Evolutionary conservation across 257 asterid genomes (phyloP).

Genomic region (Solanum dulcamara): DNA sequence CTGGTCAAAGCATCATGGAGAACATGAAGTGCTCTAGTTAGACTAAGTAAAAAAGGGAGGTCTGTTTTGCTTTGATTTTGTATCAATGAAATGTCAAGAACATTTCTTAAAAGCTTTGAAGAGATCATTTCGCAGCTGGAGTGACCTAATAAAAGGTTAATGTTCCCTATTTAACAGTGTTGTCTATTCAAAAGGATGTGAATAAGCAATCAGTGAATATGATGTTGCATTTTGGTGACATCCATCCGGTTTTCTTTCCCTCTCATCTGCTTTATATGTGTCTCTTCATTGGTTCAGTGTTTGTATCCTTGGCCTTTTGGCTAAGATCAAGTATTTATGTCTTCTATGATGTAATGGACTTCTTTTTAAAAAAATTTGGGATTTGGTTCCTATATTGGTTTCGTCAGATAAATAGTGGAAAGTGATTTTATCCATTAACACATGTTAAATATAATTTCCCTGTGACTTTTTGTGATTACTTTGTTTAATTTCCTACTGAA

Average conservation of each 20-base stretch:
- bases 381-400: too few relatives aligned
- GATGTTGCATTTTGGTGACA: not conserved
- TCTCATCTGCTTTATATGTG: too few relatives aligned
- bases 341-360: not conserved
- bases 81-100: not conserved
- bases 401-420: too few relatives aligned
- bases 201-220: not conserved
- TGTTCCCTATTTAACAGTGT: not conserved
- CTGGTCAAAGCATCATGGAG: not conserved
- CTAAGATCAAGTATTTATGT: slow-evolving; percentile 11
- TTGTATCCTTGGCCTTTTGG: slow-evolving; percentile 10
- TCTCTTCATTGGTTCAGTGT: not conserved
- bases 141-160: not conserved
- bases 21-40: not conserved
- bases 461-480: too few relatives aligned
- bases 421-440: too few relatives aligned
- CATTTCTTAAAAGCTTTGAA: not conserved
- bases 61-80: not conserved
- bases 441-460: too few relatives aligned
- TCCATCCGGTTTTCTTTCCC: not conserved
- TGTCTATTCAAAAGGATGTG: not conserved
- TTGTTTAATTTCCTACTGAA: too few relatives aligned
- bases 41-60: not conserved
- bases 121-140: not conserved
- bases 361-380: too few relatives aligned